Base-by-base conservation (phyloP, 441 rosid genomes). In the Adansonia gregorii region DNA sequence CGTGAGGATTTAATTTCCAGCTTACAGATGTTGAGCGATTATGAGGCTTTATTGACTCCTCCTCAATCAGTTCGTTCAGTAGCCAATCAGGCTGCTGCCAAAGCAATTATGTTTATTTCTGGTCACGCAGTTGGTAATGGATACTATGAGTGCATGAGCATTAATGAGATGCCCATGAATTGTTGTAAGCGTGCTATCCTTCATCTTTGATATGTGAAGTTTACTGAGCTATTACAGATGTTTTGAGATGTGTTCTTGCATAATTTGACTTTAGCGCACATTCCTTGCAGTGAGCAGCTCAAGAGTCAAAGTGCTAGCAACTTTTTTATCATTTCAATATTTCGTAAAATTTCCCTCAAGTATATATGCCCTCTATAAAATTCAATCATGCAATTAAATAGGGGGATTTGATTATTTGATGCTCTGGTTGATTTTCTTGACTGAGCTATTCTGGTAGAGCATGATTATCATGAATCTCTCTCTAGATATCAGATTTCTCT, bases 1-100 rank as follows among this genome's bases (percentile, higher is more conserved):
- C 91, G 86, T 70, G 83, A 85, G 80, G 96, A 88, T 79, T 85
- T 96, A 78, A 80, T 93, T 72, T 80, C 93, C 75, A 88, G 97
- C 84, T 88, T 96, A 81, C 99, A 93, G 83, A 87, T 87, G 73
- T 84, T 96, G 87, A 95, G 97, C 61, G 95, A 94, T 77, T 92
- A 87, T 78, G 94, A 90, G 76, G 84, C 89, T 81, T 86, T 96
- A 89, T 82, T 96, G 85, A 84, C 87, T 78, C 91, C 98, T 61
- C 98, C 98, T 63, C 89, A 77, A 56, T 80, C 87, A 70, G 92
- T 93, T 77, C 83, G 81, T 80, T 79, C 89, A 63, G 88, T 80
- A 76, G 98, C 98, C 83, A 93, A 93, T 89, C 97, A 94, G 86
- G 99, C 99, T 85, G 97, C 97, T 79, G 90, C 93, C 19, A 96